phyloP scores from a whole-genome alignment of 768 basidiomycete species.

The Erythrobasidium yunnanense region DNA sequence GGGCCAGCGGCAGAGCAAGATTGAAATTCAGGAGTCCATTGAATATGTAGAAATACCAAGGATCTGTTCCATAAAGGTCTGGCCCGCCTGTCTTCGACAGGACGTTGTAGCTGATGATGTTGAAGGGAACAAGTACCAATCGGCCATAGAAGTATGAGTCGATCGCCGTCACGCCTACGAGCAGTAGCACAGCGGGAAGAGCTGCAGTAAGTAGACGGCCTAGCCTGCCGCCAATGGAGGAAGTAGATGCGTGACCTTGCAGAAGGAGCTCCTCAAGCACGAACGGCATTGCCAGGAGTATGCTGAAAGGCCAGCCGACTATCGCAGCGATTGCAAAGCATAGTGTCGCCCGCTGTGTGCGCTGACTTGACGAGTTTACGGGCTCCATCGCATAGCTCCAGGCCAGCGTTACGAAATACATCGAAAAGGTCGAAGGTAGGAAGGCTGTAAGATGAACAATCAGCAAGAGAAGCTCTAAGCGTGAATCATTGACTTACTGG shows the following conservation, averaged over 20 bases:
- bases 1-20: conserved; percentile 64
- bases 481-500: conserved; percentile 62
- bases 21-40: conserved; percentile 95
- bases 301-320: conserved; percentile 94
- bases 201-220: conserved; percentile 47
- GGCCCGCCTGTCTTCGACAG: conserved; percentile 71
- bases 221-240: not conserved
- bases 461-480: no score
- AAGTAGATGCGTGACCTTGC: not conserved
- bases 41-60: conserved; percentile 70
- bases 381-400: conserved; percentile 51
- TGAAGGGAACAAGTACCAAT: conserved; percentile 71
- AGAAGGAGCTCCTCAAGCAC: conserved; percentile 65
- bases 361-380: conserved; percentile 41
- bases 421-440: conserved; percentile 86
- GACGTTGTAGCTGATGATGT: conserved; percentile 86
- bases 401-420: conserved; percentile 76
- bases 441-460: conserved; percentile 52
- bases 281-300: conserved; percentile 76
- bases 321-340: conserved; percentile 70
- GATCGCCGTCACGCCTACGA: conserved; percentile 43
- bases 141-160: conserved; percentile 81
- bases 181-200: conserved; percentile 54
- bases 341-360: conserved; percentile 57
- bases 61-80: conserved; percentile 83